phyloP scores from a whole-genome alignment of 306 rosid genomes.

The Inga laurina region DNA sequence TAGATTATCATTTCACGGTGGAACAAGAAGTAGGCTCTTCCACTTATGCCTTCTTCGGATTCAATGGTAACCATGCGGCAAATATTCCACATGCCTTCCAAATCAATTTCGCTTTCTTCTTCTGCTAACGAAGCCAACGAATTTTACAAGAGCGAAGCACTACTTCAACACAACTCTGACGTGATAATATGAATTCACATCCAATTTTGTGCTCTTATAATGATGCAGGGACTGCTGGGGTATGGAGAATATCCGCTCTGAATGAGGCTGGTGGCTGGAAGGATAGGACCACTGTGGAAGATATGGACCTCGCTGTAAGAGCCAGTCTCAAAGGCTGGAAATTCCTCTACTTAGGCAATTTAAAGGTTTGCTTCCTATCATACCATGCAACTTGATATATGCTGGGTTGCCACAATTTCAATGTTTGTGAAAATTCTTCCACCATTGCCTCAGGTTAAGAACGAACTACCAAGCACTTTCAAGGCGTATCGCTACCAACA shows the following conservation, averaged over 20 bases:
- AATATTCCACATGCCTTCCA: not conserved
- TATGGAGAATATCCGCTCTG: conserved; percentile 86
- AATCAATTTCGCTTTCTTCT: not conserved
- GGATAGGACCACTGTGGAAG: conserved; percentile 82
- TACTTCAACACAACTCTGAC: not conserved
- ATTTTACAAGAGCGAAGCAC: not conserved
- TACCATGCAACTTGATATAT: not conserved
- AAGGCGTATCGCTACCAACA: conserved; percentile 91
- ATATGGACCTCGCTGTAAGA: conserved; percentile 88
- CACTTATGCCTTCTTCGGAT: conserved; percentile 82
- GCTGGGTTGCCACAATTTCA: not conserved
- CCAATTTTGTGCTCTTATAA: not conserved
- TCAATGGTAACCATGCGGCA: conserved; percentile 56
- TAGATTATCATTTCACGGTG: conserved; percentile 69
- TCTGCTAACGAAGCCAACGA: not conserved
- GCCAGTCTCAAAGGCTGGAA: conserved; percentile 97
- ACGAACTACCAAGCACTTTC: conserved; percentile 90
- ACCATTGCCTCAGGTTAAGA: conserved; percentile 59
- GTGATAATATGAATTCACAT: no score
- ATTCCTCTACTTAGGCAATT: conserved; percentile 64
- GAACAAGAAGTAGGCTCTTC: conserved; percentile 94
- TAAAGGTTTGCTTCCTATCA: conserved; percentile 46
- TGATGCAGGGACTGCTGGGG: conserved; percentile 83
- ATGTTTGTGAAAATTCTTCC: not conserved
- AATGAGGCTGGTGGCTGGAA: conserved; percentile 96